Conservation (phyloP, 495 filamentous ascomycete genomes). For the Xylaria cubensis region DNA sequence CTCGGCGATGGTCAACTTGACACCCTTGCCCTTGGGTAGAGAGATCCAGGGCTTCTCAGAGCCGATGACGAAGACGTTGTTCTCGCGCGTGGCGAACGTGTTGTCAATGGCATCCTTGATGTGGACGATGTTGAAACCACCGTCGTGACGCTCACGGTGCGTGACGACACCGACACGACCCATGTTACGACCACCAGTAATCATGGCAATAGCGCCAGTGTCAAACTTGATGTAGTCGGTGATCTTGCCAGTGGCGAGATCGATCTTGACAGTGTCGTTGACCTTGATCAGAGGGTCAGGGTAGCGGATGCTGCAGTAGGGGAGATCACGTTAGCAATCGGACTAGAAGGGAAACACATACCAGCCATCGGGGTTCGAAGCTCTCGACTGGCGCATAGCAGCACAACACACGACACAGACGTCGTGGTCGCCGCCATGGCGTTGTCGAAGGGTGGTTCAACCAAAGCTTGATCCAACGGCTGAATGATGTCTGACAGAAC, state of each 20-base stretch:
- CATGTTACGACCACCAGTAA: slow-evolving; percentile 99
- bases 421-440: slow-evolving; percentile 18
- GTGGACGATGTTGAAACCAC: slow-evolving; percentile 99
- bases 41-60: slow-evolving; percentile 98
- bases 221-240: slow-evolving; percentile 95
- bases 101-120: slow-evolving; percentile 99
- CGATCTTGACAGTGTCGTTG: slow-evolving; percentile 99
- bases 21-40: slow-evolving; percentile 99
- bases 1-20: slow-evolving; percentile 98
- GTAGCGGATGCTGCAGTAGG: slow-evolving; percentile 84
- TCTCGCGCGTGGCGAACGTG: slow-evolving; percentile 97
- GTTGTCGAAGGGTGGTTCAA: slow-evolving; percentile 56
- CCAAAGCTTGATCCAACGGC: slow-evolving; percentile 99
- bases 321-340: slow-evolving; percentile 50
- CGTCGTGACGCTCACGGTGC: slow-evolving; percentile 98
- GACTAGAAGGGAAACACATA: slow-evolving; percentile 45
- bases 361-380: slow-evolving; percentile 52
- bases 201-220: slow-evolving; percentile 96
- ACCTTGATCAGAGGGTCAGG: slow-evolving; percentile 97
- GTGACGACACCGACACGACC: slow-evolving; percentile 99
- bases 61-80: slow-evolving; percentile 98
- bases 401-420: not conserved
- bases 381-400: slow-evolving; percentile 31
- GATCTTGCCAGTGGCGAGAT: slow-evolving; percentile 96
- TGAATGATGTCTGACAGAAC: slow-evolving; percentile 92